phyloP scores from a whole-genome alignment of 2,329 filamentous ascomycete genomes.

The Neopestalotiopsis sp. region DNA sequence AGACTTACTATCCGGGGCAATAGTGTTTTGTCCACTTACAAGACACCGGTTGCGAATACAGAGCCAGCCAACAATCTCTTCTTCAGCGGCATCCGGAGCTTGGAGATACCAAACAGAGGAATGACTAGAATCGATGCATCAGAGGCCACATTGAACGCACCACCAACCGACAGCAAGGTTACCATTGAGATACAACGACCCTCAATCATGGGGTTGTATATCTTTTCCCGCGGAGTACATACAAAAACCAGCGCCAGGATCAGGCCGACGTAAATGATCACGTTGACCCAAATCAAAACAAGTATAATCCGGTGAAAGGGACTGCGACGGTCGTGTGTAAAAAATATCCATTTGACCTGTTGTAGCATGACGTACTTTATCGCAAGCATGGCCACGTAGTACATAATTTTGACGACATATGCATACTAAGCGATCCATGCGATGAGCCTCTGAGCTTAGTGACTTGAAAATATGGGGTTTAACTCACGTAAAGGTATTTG shows the following conservation, averaged over 20 bases:
- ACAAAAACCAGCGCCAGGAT: constrained; percentile 21
- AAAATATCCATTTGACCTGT: constrained; percentile 26
- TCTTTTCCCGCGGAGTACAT: constrained; percentile 25
- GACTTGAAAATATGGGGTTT: neutral
- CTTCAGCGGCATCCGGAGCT: constrained; percentile 25
- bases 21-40: too few relatives aligned
- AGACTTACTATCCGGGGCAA: too few relatives aligned
- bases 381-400: constrained; percentile 20
- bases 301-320: constrained; percentile 13
- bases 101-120: constrained; percentile 25
- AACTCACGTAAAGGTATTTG: neutral
- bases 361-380: constrained; percentile 26
- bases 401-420: constrained; percentile 23
- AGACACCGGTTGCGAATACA: constrained; percentile 29
- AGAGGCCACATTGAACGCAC: constrained; percentile 27
- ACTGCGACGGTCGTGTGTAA: constrained; percentile 13
- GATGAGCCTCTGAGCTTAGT: neutral
- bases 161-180: neutral
- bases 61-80: constrained; percentile 26
- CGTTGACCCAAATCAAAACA: constrained; percentile 23
- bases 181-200: constrained; percentile 22
- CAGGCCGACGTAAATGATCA: constrained; percentile 14
- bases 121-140: constrained; percentile 28
- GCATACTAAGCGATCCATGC: constrained; percentile 9
- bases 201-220: constrained; percentile 21